Base-by-base conservation (phyloP, 2,329 filamentous ascomycete species). In the Colletotrichum orchidophilum region DNA sequence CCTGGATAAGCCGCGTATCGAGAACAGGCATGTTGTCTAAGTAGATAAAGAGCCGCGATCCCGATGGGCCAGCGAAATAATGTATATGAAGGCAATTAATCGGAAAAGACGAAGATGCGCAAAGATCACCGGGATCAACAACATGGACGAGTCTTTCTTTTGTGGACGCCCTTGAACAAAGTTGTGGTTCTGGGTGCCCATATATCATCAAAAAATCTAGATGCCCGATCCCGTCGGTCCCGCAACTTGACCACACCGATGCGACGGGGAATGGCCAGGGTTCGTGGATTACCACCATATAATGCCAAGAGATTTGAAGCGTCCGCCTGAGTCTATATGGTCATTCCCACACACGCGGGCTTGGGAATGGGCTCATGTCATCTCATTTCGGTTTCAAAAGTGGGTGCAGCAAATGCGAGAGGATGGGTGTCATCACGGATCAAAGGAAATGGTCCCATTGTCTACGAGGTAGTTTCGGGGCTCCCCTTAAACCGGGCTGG, bases 281-380 rank as follows among this genome's bases (percentile, higher is more conserved):
- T 24, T 52, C 26, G 49, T 27, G 49, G 21, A 27, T 52, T 21
- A 27, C 26, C 21, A 24, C 49, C 21, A 52, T 7, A 52, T 52
- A 27, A 27, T 15, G 60, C 60, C 59, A 52, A 62, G 46, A 13
- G 18, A 63, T 57, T 31, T 39, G 69, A 71, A 63, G 69, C 69
- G 69, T 58, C 57, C 64, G 58, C 59, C 69, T 71, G 64, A 63
- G 67, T 35, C 58, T 3, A 31, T 63, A 67, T 31, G 57, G 26
- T 33, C 63, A 62, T 58, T 26, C 24, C n/a, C 63, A 67, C n/a
- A 53, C 39, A 33, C 33, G 58, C 35, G 46, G 69, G 69, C 58
- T 71, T 68, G 64, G 64, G 53, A 71, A 71, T 71, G 64, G 64
- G 69, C 59, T 71, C 69, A 71, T 68, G 33, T 63, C 53, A 71